Base-by-base conservation (phyloP, 371 early-diverging fungal species). In the Mucor racemosus region DNA sequence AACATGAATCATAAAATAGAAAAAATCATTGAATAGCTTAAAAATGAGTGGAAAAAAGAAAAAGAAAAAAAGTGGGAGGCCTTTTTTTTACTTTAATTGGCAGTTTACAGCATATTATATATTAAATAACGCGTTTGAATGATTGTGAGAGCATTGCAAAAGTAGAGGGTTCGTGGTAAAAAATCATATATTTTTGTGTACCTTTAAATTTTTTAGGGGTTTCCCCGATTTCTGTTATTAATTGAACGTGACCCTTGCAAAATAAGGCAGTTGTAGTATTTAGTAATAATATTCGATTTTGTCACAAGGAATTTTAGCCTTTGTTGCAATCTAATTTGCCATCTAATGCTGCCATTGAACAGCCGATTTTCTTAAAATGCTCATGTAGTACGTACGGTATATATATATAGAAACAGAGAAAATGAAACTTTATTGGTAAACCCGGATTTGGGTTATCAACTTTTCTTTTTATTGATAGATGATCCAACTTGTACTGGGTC, bases 131-230 rank as follows among this genome's bases (percentile, higher is more conserved):
- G 3, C 3, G 9, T 17, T 46, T 17, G 46, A n/a, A 53, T 53
- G 53, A 53, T 13, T 53, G 53, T 53, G 53, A 53, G 53, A 53
- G 19, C 10, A 53, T 53, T 31, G 14, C 13, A 11, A 13, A 53
- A n/a, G 19, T 8, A 26, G 46, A 46, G 53, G 53, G 53, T 53
- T 53, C 53, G 53, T 53, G 53, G 53, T 53, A 53, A 56, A 55
- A 48, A 21, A 26, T 19, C 36, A 17, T n/a, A 15, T 15, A 31
- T 54, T 5, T 54, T 33, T 54, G 26, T 54, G 35, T 56, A 56
- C 36, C 36, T 56, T 34, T 56, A 15, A 53, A 14, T n/a, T n/a
- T 26, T 5, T n/a, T 35, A 36, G n/a, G 33, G 19, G 35, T 56
- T 56, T 56, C 56, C 14, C 56, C 56, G 34, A 7, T 56, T 56